Percentiles rank a stretch among this genome's conserved stretches.
Conservation (phyloP, 2,329 filamentous ascomycete genomes). For the Xylariales sp. region DNA sequence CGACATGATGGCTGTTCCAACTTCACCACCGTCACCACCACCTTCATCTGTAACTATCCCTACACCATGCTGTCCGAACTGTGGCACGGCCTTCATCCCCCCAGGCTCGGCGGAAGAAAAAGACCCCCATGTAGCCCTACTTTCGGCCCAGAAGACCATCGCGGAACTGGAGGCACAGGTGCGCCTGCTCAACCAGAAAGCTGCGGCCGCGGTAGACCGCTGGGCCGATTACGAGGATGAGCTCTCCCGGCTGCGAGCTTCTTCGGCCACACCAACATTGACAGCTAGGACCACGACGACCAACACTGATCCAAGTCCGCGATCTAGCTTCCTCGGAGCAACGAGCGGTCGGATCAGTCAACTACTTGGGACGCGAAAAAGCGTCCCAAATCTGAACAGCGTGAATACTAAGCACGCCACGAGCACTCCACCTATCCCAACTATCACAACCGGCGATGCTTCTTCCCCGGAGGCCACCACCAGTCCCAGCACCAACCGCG, state of each 20-base stretch:
- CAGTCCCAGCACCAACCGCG: constrained; percentile 14
- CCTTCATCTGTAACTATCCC: constrained; percentile 14
- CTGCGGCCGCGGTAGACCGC: constrained; percentile 57
- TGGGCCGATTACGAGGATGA: constrained; percentile 82
- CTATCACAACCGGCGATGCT: too few species aligned
- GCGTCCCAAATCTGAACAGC: constrained; percentile 18
- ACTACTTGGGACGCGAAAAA: constrained; percentile 25
- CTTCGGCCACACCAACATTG: constrained; percentile 18
- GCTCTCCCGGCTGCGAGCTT: constrained; percentile 54
- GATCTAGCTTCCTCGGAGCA: constrained; percentile 20
- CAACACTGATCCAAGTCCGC: constrained; percentile 12
- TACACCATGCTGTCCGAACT: constrained; percentile 43
- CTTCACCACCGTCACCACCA: constrained; percentile 14
- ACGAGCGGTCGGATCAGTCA: constrained; percentile 21
- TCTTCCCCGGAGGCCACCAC: constrained; percentile 27
- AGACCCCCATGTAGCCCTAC: constrained; percentile 39
- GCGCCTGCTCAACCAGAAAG: constrained; percentile 65
- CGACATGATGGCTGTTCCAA: constrained; percentile 18
- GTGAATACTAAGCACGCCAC: too few species aligned
- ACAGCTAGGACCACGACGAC: too few species aligned
- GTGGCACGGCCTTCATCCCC: constrained; percentile 37
- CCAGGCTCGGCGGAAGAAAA: constrained; percentile 20
- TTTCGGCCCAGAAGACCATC: constrained; percentile 55
- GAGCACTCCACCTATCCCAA: too few species aligned
- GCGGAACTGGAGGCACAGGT: constrained; percentile 69